These are phyloP conservation scores for Exserohilum rostratum DNA, from an alignment of 2,329 filamentous ascomycete species.

Conservation along the genomic window DNA sequence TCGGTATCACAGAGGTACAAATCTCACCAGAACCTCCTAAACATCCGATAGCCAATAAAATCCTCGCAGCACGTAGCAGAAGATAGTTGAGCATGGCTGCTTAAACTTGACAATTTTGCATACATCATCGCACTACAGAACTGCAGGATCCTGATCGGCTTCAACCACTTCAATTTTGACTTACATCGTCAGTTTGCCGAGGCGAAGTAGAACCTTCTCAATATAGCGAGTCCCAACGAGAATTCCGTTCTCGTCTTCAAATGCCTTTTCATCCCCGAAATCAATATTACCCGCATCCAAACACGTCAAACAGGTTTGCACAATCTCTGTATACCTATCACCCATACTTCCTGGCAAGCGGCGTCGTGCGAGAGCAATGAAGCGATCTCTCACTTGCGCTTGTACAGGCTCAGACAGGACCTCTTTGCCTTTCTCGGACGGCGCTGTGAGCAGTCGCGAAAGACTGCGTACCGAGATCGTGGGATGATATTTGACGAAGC, in stretches of 20 bases:
- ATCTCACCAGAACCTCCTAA: too few relatives aligned
- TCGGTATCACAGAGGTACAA: too few relatives aligned
- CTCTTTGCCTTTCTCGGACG: neutral
- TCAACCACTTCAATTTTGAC: too few relatives aligned
- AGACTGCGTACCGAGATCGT: neutral
- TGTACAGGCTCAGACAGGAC: neutral
- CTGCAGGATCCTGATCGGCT: too few relatives aligned
- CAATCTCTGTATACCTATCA: slow-evolving; percentile 36
- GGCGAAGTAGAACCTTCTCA: slow-evolving; percentile 33
- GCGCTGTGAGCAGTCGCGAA: slow-evolving; percentile 13
- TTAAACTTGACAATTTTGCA: too few relatives aligned
- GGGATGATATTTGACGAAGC: slow-evolving; percentile 36
- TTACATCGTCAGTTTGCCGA: neutral
- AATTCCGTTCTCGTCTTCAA: slow-evolving; percentile 39
- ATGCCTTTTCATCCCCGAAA: slow-evolving; percentile 34
- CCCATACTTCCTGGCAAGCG: slow-evolving; percentile 33
- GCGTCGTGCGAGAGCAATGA: neutral
- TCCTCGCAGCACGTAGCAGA: too few relatives aligned
- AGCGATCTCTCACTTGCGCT: neutral
- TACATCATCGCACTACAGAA: too few relatives aligned
- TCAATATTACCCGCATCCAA: slow-evolving; percentile 15
- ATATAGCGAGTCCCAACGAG: slow-evolving; percentile 39
- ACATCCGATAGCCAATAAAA: too few relatives aligned
- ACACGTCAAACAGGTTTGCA: slow-evolving; percentile 27
- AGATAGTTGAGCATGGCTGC: too few relatives aligned